phyloP scores from a whole-genome alignment of 441 rosid species.

The Mallotus japonicus region DNA sequence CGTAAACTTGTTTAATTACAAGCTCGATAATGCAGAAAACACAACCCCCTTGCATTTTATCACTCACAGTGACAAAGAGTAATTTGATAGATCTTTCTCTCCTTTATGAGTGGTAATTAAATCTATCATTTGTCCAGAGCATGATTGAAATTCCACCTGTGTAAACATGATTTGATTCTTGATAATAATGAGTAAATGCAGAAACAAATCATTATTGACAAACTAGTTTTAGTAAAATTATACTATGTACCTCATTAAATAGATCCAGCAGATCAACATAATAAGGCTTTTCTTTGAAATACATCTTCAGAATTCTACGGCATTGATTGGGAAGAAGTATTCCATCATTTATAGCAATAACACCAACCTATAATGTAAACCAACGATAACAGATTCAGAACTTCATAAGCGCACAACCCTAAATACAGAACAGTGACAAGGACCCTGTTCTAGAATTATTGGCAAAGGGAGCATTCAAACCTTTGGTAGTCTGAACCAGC shows the following conservation, averaged over 20 bases:
- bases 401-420: neutral
- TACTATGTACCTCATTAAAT: slow-evolving; percentile 43
- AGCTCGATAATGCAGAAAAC: slow-evolving; percentile 7
- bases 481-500: slow-evolving; percentile 56
- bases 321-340: slow-evolving; percentile 45
- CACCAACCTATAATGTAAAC: slow-evolving; percentile 38
- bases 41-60: slow-evolving; percentile 7
- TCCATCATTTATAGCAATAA: slow-evolving; percentile 53
- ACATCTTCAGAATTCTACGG: slow-evolving; percentile 45
- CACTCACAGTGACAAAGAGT: slow-evolving; percentile 45
- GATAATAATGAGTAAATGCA: neutral
- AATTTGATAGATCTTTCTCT: slow-evolving; percentile 48
- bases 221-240: neutral
- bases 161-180: slow-evolving; percentile 6
- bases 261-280: slow-evolving; percentile 50
- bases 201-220: neutral
- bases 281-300: slow-evolving; percentile 49
- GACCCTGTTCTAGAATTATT: neutral
- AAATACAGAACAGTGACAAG: neutral
- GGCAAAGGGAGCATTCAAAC: slow-evolving; percentile 23
- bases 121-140: slow-evolving; percentile 55
- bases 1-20: neutral
- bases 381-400: neutral
- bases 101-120: slow-evolving; percentile 46
- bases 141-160: slow-evolving; percentile 54